phyloP scores from a whole-genome alignment of 805 yeast species.

The Kodamaea jinghongensis region DNA sequence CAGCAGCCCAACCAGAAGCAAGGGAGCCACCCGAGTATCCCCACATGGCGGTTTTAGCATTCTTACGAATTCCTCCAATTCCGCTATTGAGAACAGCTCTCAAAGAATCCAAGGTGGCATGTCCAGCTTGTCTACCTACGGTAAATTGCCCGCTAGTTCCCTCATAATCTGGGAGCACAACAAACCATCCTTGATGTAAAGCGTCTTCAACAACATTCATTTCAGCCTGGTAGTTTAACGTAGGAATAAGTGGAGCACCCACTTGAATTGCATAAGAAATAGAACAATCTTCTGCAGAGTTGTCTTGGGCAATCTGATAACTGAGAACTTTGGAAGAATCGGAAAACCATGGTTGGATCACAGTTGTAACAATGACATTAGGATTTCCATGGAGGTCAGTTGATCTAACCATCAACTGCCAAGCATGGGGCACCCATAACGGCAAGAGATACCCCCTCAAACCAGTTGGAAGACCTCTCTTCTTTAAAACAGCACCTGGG shows the following conservation, averaged over 20 bases:
- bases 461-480: slow-evolving; percentile 10
- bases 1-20: slow-evolving; percentile 38
- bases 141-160: slow-evolving; percentile 30
- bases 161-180: slow-evolving; percentile 33
- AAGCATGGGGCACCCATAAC: slow-evolving; percentile 9
- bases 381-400: slow-evolving; percentile 24
- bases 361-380: slow-evolving; percentile 21
- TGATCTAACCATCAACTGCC: slow-evolving; percentile 11
- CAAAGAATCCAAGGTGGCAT: slow-evolving; percentile 27
- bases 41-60: slow-evolving; percentile 25
- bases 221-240: slow-evolving; percentile 15
- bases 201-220: slow-evolving; percentile 12
- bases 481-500: slow-evolving; percentile 12
- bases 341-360: slow-evolving; percentile 27
- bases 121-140: slow-evolving; percentile 29
- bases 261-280: slow-evolving; percentile 21
- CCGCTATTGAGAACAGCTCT: slow-evolving; percentile 22
- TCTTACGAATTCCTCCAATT: slow-evolving; percentile 16
- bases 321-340: slow-evolving; percentile 22
- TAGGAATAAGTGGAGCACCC: slow-evolving; percentile 1
- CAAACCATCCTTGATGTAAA: slow-evolving; percentile 28
- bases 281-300: slow-evolving; percentile 23
- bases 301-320: slow-evolving; percentile 29
- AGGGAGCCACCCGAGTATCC: slow-evolving; percentile 40
- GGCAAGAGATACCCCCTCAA: slow-evolving; percentile 11